phyloP scores from a whole-genome alignment of 306 rosid species.

The Cotoneaster glaucophyllus region DNA sequence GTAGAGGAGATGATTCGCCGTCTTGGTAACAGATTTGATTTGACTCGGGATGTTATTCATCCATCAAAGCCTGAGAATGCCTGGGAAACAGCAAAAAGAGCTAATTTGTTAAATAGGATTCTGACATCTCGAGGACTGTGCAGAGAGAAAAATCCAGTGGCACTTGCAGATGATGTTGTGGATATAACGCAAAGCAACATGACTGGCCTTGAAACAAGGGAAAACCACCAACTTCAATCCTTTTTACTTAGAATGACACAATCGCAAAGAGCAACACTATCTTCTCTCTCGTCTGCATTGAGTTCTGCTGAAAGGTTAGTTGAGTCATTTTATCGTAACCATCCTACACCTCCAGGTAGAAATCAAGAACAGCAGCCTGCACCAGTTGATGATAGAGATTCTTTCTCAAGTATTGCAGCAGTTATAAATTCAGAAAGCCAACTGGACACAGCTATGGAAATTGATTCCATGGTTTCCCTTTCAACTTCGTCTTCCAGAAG shows the following conservation, averaged over 20 bases:
- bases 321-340: slow-evolving; percentile 55
- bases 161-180: slow-evolving; percentile 46
- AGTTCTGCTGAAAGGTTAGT: slow-evolving; percentile 60
- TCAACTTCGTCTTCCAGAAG: slow-evolving; percentile 92
- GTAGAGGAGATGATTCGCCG: slow-evolving; percentile 89
- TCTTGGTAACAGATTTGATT: slow-evolving; percentile 73
- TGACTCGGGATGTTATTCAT: slow-evolving; percentile 45
- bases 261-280: slow-evolving; percentile 44
- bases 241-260: slow-evolving; percentile 52
- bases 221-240: slow-evolving; percentile 45
- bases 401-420: slow-evolving; percentile 88
- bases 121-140: slow-evolving; percentile 69
- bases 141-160: slow-evolving; percentile 52
- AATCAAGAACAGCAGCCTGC: slow-evolving; percentile 56
- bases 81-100: slow-evolving; percentile 51
- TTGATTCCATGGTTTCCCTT: slow-evolving; percentile 81
- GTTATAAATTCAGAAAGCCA: slow-evolving; percentile 83
- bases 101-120: slow-evolving; percentile 58
- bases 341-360: slow-evolving; percentile 34
- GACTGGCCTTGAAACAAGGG: slow-evolving; percentile 41
- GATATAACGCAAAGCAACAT: slow-evolving; percentile 44
- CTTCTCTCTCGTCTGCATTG: slow-evolving; percentile 56
- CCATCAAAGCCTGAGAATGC: slow-evolving; percentile 44
- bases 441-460: slow-evolving; percentile 81
- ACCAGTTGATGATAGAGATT: slow-evolving; percentile 82